phyloP scores from a whole-genome alignment of 106 monocot genomes.

The Platanthera zijinensis region DNA sequence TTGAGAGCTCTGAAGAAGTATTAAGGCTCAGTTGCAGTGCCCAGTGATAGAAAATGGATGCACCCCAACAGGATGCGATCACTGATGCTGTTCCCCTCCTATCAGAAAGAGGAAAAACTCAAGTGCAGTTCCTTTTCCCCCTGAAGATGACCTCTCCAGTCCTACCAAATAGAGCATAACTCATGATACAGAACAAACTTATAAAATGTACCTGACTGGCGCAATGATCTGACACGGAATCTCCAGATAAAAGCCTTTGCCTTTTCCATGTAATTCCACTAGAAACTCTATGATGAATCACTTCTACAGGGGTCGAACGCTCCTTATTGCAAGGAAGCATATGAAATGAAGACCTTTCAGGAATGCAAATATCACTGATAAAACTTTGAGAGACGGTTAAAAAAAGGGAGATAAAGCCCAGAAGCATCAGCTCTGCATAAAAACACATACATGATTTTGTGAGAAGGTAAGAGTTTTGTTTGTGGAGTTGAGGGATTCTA shows the following conservation, averaged over 20 bases:
- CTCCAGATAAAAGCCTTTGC: background rate
- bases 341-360: constrained; percentile 6
- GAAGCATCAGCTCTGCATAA: constrained; percentile 9
- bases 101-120: no score
- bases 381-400: constrained; percentile 9
- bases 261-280: background rate
- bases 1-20: no score
- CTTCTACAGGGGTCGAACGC: background rate
- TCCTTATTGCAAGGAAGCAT: constrained; percentile 11
- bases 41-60: no score
- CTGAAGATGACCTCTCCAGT: no score
- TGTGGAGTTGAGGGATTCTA: background rate
- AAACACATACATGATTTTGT: background rate
- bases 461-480: background rate
- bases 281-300: background rate
- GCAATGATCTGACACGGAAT: constrained; percentile 2
- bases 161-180: no score
- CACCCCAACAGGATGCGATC: no score
- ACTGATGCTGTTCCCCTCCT: no score
- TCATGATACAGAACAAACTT: background rate
- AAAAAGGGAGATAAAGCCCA: constrained; percentile 10
- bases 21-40: no score
- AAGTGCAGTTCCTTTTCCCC: no score
- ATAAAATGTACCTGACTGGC: constrained; percentile 1
- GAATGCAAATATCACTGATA: constrained; percentile 9